Evolutionary conservation across 768 basidiomycete species (phyloP).

Genomic region (Termitomyces sp.): DNA sequence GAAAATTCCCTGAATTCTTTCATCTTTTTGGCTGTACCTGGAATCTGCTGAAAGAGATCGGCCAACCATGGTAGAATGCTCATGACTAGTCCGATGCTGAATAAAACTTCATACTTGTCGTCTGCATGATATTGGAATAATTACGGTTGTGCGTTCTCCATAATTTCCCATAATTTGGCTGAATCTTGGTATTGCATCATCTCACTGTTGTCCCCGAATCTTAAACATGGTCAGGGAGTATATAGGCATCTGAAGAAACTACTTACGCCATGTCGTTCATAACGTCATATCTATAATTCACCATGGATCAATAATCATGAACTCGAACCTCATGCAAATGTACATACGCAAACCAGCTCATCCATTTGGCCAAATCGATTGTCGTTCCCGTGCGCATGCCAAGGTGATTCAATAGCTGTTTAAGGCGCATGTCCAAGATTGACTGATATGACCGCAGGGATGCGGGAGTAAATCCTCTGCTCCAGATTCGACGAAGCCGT

Average conservation of each 20-base stretch:
- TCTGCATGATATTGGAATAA: neutral
- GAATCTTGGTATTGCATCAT: neutral
- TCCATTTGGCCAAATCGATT: neutral
- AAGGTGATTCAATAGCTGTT: neutral
- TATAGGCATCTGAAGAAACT: neutral
- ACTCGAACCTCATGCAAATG: neutral
- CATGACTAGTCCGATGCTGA: neutral
- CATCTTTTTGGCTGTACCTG: neutral
- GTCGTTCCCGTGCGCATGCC: neutral
- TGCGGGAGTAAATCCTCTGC: constrained; percentile 27
- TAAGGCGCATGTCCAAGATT: neutral
- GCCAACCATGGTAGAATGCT: neutral
- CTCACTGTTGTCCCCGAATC: neutral
- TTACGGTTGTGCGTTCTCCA: neutral
- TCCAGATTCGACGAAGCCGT: constrained; percentile 34
- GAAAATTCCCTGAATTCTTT: neutral
- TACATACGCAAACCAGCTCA: neutral
- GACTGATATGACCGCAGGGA: constrained; percentile 24
- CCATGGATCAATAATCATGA: neutral
- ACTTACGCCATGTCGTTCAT: constrained; percentile 1
- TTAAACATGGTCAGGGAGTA: neutral
- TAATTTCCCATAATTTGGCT: neutral
- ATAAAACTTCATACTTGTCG: neutral
- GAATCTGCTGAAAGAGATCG: neutral
- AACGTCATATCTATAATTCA: neutral